These are phyloP conservation scores for Trichophyton rubrum DNA, from an alignment of 2,329 filamentous ascomycete genomes.

Conservation along the genomic window DNA sequence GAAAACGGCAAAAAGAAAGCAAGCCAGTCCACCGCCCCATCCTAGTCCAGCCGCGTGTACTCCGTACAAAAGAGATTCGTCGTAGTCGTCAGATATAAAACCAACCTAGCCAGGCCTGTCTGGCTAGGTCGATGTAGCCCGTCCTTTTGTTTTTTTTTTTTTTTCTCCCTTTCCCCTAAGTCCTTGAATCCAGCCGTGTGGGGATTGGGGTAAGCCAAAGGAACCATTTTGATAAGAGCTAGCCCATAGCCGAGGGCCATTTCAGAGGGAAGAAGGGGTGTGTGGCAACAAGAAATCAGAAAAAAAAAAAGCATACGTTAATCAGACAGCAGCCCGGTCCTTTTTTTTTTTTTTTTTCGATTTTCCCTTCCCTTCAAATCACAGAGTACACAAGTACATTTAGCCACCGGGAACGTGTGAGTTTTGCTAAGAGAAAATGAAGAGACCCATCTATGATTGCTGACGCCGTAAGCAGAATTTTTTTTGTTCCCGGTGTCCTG, in stretches of 20 bases:
- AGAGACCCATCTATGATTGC: neutral
- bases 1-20: neutral
- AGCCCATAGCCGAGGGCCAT: neutral
- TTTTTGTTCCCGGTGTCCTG: neutral
- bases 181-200: neutral
- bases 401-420: neutral
- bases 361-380: neutral
- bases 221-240: neutral
- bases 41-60: neutral
- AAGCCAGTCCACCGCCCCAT: neutral
- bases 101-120: neutral
- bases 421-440: neutral
- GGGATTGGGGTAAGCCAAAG: neutral
- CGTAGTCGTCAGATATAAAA: neutral
- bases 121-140: neutral
- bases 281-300: neutral
- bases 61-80: constrained; percentile 3
- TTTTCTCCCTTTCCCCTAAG: neutral
- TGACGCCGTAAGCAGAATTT: neutral
- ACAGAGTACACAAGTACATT: neutral
- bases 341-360: neutral
- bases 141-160: neutral
- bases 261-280: neutral
- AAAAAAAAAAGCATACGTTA: neutral
- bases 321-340: neutral